Evolutionary conservation across 345 rosid genomes (phyloP), one percentile per base, ranked within the genome.

Genomic region (Laguncularia racemosa): DNA sequence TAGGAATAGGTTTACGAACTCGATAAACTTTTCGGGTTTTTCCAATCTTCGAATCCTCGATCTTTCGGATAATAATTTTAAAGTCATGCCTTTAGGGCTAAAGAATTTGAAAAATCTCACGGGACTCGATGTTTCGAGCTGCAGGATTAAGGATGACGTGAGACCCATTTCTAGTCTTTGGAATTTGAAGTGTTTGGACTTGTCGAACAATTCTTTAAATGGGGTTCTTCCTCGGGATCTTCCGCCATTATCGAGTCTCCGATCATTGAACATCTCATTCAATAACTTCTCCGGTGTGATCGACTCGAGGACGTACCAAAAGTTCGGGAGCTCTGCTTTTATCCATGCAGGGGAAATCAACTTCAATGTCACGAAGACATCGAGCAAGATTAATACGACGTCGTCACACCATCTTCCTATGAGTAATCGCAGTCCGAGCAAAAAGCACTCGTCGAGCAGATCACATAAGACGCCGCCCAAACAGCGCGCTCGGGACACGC

Each of bases 211-310:
- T 59, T 65, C 67, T 17, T 48, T 92, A 71, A 78, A 57, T 63
- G 96, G 98, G 55, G 68, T 71, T 58, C 84, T 92, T 64, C 98
- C 98, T 46, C 66, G 66, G 3, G 96, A 92, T 73, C 89, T 92
- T 50, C 98, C 96, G 6, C 71, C 75, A 12, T 53, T 86, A 5
- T 48, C 64, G 59, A 64, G 65, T 62, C 81, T 86, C 62, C 56
- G 6, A 53, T 81, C 75, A 68, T 60, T 92, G 38, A 92, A 92
- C 66, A 40, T 92, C 66, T 92, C 98, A 2, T 13, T 71, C 20
- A 92, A 92, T 73, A 61, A 78, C 67, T 86, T 92, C 67, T 73
- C 80, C 56, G 95, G 91, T 52, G 61, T 55, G 12, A 74, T 84
- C 20, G 61, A 67, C 4, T 53, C 43, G n/a, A 80, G 73, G 28